Evolutionary conservation across 139 green algal species (phyloP).

Genomic region (Coelastrella sp.): DNA sequence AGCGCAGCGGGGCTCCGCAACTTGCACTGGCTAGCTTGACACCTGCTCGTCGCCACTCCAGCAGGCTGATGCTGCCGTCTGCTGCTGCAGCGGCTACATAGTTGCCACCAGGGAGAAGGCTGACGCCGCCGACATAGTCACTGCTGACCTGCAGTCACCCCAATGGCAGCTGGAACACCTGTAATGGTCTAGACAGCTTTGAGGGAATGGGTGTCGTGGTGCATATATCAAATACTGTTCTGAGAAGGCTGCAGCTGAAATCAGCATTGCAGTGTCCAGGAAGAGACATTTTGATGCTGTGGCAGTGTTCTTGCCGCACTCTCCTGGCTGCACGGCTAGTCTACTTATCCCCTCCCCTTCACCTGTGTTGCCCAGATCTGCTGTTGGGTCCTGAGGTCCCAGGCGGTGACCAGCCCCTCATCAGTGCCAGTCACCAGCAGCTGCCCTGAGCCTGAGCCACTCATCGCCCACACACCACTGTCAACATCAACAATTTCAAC

Average conservation of each 20-base stretch:
- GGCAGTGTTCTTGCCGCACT: neutral
- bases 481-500: constrained; percentile 63
- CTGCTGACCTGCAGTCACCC: constrained; percentile 44
- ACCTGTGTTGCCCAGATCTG: constrained; percentile 45
- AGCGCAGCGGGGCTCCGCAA: constrained; percentile 67
- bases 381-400: constrained; percentile 64
- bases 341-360: neutral
- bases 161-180: neutral
- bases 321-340: neutral
- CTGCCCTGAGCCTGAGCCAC: constrained; percentile 24
- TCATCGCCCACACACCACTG: constrained; percentile 70
- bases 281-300: neutral
- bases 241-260: neutral
- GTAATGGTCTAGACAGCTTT: neutral
- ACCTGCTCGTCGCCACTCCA: constrained; percentile 60
- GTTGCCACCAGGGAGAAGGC: constrained; percentile 51
- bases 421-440: constrained; percentile 76
- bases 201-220: neutral
- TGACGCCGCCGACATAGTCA: constrained; percentile 78
- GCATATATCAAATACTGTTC: neutral
- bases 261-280: neutral
- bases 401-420: constrained; percentile 72
- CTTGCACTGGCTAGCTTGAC: constrained; percentile 12
- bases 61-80: constrained; percentile 64
- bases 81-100: constrained; percentile 59